A percentile compares a stretch with the other conserved stretches of the same genome.
phyloP scores from a whole-genome alignment of 2,329 filamentous ascomycete species.

The Verticillium nubilum region DNA sequence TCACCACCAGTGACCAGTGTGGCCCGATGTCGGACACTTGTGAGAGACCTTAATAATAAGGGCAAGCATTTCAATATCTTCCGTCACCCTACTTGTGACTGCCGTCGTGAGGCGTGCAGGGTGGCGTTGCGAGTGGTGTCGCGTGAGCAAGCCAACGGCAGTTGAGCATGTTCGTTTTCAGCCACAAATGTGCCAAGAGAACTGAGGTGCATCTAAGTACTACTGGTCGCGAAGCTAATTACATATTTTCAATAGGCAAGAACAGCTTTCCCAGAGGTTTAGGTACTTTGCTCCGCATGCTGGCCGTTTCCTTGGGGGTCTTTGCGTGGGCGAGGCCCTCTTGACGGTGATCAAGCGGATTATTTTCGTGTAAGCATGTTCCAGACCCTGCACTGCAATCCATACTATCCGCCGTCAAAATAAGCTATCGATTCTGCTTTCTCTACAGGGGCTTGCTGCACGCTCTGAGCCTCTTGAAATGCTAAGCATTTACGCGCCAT shows the following conservation, averaged over 20 bases:
- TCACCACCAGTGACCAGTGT: background rate
- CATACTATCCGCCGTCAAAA: background rate
- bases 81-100: background rate
- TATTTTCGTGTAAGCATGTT: background rate
- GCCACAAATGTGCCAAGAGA: no score
- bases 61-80: background rate
- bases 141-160: background rate
- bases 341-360: background rate
- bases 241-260: no score
- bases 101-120: background rate
- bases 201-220: no score
- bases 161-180: background rate
- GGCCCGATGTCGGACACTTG: background rate
- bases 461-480: background rate
- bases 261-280: no score
- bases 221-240: no score
- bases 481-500: background rate
- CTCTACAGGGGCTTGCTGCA: background rate
- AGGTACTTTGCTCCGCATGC: no score
- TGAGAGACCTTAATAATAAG: background rate
- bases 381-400: background rate
- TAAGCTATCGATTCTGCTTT: background rate
- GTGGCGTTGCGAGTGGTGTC: background rate
- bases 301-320: no score
- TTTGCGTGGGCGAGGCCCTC: background rate